Evolutionary conservation across 1,284 basidiomycete species (phyloP).

Genomic region (Cutaneotrichosporon mucoides): DNA sequence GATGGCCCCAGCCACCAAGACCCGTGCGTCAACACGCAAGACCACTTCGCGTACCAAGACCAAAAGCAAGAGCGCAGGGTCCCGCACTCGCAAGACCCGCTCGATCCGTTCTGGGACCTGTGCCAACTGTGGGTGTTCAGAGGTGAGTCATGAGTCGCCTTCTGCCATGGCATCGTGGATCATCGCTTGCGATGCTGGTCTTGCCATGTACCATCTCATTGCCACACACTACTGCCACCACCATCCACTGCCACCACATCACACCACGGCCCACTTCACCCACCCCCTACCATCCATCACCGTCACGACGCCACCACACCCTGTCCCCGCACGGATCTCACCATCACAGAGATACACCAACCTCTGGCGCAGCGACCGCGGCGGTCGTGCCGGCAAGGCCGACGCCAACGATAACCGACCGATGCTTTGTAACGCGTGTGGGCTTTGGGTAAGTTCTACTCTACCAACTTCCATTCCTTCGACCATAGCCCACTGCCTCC

Average conservation of each 20-base stretch:
- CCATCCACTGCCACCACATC: not conserved
- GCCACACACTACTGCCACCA: not conserved
- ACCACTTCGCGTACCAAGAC: not conserved
- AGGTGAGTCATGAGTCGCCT: not conserved
- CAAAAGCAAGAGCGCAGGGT: too few species aligned
- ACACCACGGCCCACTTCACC: not conserved
- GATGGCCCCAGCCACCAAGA: not conserved
- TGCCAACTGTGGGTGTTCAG: constrained; percentile 4
- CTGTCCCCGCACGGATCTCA: not conserved
- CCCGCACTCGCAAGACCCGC: not conserved
- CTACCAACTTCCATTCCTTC: not conserved
- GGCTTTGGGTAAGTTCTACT: constrained; percentile 17
- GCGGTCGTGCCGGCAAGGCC: not conserved
- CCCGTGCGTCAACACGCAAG: not conserved
- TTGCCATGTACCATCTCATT: too few species aligned
- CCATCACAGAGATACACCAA: constrained; percentile 12
- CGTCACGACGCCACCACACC: not conserved
- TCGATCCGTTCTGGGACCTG: constrained; percentile 5
- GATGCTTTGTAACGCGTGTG: constrained; percentile 21
- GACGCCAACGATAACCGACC: not conserved
- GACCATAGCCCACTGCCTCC: too few species aligned
- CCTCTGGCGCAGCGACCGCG: constrained; percentile 14
- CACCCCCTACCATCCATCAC: not conserved
- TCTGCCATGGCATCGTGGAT: too few species aligned
- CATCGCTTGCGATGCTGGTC: too few species aligned